A percentile compares a stretch with the other conserved stretches of the same genome.
phyloP scores from a whole-genome alignment of 129 eudicot genomes.

The Flaveria bidentis region DNA sequence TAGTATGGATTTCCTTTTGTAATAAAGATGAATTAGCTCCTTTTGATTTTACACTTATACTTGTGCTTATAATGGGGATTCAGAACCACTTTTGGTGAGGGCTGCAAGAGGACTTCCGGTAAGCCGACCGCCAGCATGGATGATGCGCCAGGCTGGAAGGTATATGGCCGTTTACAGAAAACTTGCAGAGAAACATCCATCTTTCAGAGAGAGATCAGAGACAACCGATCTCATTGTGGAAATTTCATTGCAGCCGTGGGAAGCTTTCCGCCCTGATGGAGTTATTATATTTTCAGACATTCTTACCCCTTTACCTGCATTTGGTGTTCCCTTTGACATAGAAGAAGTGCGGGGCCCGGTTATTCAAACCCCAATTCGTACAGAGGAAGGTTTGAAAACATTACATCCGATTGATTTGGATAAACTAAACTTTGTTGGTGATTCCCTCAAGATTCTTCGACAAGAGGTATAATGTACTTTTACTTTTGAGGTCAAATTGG shows the following conservation, averaged over 20 bases:
- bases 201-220: constrained; percentile 98
- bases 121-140: constrained; percentile 98
- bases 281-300: constrained; percentile 96
- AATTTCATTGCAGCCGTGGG: constrained; percentile 99
- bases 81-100: constrained; percentile 89
- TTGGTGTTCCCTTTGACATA: constrained; percentile 95
- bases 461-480: constrained; percentile 53
- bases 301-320: constrained; percentile 95
- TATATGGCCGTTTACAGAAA: constrained; percentile 94
- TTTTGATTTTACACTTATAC: not conserved
- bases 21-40: not conserved
- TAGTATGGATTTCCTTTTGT: not conserved
- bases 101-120: constrained; percentile 90
- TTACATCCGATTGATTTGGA: constrained; percentile 84
- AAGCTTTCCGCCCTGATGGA: constrained; percentile 96
- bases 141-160: constrained; percentile 99
- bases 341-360: constrained; percentile 95
- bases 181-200: constrained; percentile 95
- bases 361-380: constrained; percentile 81
- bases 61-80: constrained; percentile 13
- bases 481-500: not conserved
- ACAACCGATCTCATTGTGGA: constrained; percentile 97
- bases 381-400: constrained; percentile 77
- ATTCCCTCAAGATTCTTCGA: constrained; percentile 75
- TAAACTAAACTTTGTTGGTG: constrained; percentile 76